Conservation (phyloP, 495 filamentous ascomycete genomes). For the Echria macrotheca region DNA sequence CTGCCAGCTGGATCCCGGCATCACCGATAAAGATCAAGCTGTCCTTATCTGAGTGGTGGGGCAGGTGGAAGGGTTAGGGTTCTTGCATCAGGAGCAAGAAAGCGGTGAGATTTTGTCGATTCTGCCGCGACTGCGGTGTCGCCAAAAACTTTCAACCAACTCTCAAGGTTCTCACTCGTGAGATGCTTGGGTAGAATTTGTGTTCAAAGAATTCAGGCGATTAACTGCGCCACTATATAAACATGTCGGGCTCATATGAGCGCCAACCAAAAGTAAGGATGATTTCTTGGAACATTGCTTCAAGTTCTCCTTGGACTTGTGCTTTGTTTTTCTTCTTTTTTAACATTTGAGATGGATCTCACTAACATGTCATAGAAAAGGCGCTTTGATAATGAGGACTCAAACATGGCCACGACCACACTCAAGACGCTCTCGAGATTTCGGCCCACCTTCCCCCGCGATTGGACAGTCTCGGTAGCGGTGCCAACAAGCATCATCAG, state of each 20-base stretch:
- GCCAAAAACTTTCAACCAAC: too few species aligned
- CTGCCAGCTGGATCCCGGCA: not conserved
- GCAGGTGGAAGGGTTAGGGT: slow-evolving; percentile 3
- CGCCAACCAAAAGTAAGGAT: not conserved
- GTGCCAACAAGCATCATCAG: slow-evolving; percentile 43
- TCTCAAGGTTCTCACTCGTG: too few species aligned
- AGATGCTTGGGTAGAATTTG: too few species aligned
- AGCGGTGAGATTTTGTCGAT: slow-evolving; percentile 6
- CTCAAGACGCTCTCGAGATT: slow-evolving; percentile 24
- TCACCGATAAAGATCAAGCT: slow-evolving; percentile 9
- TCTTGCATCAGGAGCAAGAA: not conserved
- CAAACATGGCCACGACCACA: slow-evolving; percentile 8
- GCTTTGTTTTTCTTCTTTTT: not conserved
- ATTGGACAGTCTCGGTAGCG: slow-evolving; percentile 46
- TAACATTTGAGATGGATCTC: not conserved
- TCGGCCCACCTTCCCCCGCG: slow-evolving; percentile 31
- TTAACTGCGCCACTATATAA: too few species aligned
- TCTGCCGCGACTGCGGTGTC: too few species aligned
- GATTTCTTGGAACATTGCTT: too few species aligned
- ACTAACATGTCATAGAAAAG: slow-evolving; percentile 32
- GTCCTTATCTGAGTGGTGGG: slow-evolving; percentile 3
- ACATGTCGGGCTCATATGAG: too few species aligned
- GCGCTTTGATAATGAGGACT: slow-evolving; percentile 34
- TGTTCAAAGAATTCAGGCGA: too few species aligned
- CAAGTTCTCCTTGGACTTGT: too few species aligned